Percentiles rank a stretch among this genome's conserved stretches.
Evolutionary conservation across 2,329 filamentous ascomycete genomes (phyloP).

Genomic region (Fusarium buxicola): DNA sequence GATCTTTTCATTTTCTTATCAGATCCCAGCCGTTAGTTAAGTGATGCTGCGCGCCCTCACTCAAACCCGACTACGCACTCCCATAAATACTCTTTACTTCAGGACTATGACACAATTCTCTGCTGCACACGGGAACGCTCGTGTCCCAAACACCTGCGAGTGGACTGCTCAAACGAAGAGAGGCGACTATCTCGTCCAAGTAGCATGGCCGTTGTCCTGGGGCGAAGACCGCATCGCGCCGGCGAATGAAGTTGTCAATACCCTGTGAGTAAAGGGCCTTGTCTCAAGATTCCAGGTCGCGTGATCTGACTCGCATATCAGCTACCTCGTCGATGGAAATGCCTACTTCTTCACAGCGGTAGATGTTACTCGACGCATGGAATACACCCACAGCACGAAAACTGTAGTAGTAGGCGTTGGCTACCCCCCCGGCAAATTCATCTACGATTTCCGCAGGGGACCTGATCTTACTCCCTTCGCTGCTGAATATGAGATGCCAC

Average conservation of each 20-base stretch:
- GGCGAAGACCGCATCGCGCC: constrained; percentile 38
- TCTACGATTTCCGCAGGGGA: constrained; percentile 47
- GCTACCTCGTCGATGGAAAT: constrained; percentile 52
- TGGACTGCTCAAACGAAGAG: constrained; percentile 42
- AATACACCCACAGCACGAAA: constrained; percentile 43
- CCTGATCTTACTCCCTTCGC: constrained; percentile 49
- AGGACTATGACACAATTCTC: constrained; percentile 24
- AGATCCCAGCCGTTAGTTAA: constrained; percentile 31
- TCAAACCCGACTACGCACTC: constrained; percentile 13
- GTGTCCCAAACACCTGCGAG: constrained; percentile 45
- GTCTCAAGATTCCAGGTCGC: neutral
- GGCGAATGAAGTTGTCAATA: constrained; percentile 39
- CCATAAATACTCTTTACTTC: neutral
- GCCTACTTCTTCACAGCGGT: constrained; percentile 51
- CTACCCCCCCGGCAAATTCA: constrained; percentile 46
- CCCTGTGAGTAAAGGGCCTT: constrained; percentile 41
- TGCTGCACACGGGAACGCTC: constrained; percentile 31
- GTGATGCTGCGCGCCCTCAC: constrained; percentile 35
- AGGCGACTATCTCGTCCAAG: constrained; percentile 48
- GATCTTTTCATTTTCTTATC: constrained; percentile 22
- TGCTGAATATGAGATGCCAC: constrained; percentile 42
- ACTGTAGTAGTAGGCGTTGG: constrained; percentile 50
- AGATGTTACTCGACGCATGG: constrained; percentile 44
- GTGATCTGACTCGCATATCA: constrained; percentile 14
- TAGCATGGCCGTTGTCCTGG: constrained; percentile 49